Conservation (phyloP, 2,329 filamentous ascomycete species). For the Chaetomium olivaceum region DNA sequence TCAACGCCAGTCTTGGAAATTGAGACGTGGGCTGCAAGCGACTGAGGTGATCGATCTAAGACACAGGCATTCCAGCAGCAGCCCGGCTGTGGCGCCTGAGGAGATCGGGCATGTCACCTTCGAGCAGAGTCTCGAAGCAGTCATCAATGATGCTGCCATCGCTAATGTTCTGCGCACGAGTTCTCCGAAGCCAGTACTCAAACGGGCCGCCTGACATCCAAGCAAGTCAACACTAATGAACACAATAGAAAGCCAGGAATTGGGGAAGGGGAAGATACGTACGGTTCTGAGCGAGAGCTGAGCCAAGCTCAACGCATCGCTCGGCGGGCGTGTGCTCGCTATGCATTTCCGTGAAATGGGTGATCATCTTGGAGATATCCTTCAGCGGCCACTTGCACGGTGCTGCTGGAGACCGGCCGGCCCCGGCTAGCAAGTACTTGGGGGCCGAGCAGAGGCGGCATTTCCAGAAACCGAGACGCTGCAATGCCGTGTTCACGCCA, state of each 20-base stretch:
- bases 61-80: constrained; percentile 33
- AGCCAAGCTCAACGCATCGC: constrained; percentile 47
- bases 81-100: constrained; percentile 39
- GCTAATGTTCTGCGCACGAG: constrained; percentile 42
- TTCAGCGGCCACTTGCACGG: constrained; percentile 51
- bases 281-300: constrained; percentile 46
- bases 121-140: constrained; percentile 40
- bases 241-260: neutral
- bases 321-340: constrained; percentile 46
- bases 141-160: constrained; percentile 41
- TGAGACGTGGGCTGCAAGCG: neutral
- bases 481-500: constrained; percentile 34
- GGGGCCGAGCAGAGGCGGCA: constrained; percentile 47
- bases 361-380: constrained; percentile 50
- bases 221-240: neutral
- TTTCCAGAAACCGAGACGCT: constrained; percentile 50
- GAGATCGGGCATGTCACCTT: constrained; percentile 41
- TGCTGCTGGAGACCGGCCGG: constrained; percentile 44
- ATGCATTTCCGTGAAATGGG: constrained; percentile 50
- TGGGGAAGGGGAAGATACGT: constrained; percentile 32
- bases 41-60: neutral
- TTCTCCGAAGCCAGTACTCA: constrained; percentile 50
- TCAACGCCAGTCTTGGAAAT: neutral
- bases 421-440: constrained; percentile 46
- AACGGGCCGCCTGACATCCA: constrained; percentile 44